phyloP scores from a whole-genome alignment of 1,139 yeast species.

The Lodderomyces parapsilosis region DNA sequence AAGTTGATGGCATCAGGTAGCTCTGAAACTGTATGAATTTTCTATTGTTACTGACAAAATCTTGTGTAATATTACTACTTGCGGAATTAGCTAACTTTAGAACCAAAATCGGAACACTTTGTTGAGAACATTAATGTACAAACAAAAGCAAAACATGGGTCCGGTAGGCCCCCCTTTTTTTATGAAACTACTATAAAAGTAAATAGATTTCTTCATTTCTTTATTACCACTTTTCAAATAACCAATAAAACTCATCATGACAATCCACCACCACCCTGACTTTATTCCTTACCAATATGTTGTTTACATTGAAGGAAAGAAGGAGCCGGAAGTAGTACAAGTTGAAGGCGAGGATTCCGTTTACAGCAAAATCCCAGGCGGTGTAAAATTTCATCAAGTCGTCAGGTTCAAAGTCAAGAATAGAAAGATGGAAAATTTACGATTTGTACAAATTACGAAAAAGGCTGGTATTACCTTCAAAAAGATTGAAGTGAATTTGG shows the following conservation, averaged over 20 bases:
- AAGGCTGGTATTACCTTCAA: constrained; percentile 40
- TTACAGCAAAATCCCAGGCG: constrained; percentile 38
- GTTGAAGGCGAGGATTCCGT: constrained; percentile 32
- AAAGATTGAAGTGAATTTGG: constrained; percentile 31
- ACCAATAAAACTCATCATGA: constrained; percentile 1
- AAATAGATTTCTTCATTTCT: background rate
- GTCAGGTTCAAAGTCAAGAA: constrained; percentile 35
- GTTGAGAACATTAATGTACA: no score
- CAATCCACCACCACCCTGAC: constrained; percentile 24
- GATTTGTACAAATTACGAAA: constrained; percentile 37
- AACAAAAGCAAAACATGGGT: no score
- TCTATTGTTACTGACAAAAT: background rate
- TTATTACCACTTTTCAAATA: background rate
- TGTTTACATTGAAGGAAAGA: constrained; percentile 30
- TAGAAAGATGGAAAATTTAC: constrained; percentile 30
- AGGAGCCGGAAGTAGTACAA: constrained; percentile 24
- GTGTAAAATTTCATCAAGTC: constrained; percentile 34
- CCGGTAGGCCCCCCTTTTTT: background rate
- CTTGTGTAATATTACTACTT: background rate
- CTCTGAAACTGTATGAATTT: background rate
- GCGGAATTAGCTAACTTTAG: background rate
- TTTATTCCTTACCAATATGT: constrained; percentile 34
- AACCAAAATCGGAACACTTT: background rate
- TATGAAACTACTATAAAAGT: background rate
- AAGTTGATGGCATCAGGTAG: background rate